Conservation (phyloP, 345 rosid species). For the Dimocarpus longan region DNA sequence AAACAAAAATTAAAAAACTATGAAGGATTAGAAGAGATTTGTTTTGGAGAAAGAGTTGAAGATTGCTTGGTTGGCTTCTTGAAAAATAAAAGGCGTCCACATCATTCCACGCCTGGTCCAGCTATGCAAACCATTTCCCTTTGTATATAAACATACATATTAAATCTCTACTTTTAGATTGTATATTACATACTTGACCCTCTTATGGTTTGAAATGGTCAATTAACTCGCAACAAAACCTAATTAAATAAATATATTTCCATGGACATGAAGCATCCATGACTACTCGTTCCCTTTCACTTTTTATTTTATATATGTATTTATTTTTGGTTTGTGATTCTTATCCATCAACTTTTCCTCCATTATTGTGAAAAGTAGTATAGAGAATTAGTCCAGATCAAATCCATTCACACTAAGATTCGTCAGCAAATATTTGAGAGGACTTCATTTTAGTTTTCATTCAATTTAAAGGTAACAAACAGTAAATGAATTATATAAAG, state of each 20-base stretch:
- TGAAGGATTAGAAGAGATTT: no score
- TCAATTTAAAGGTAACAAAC: no score
- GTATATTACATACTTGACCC: background rate
- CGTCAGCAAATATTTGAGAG: no score
- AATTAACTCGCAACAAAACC: background rate
- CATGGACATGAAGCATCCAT: conserved; percentile 24
- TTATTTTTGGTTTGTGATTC: background rate
- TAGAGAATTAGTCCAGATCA: no score
- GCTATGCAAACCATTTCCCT: conserved; percentile 23
- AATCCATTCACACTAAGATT: no score
- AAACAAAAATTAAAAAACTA: no score
- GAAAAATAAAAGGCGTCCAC: conserved; percentile 17
- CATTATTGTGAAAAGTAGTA: background rate
- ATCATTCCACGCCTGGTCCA: conserved; percentile 28
- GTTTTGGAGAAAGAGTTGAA: no score
- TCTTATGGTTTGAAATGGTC: background rate
- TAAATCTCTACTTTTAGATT: background rate
- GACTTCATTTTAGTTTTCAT: background rate
- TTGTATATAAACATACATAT: background rate
- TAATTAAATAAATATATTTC: conserved; percentile 2
- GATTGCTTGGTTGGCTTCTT: background rate
- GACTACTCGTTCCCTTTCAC: background rate
- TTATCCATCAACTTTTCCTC: background rate
- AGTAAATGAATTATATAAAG: no score
- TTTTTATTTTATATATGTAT: background rate